A percentile compares a stretch with the other conserved stretches of the same genome.
Evolutionary conservation across 768 basidiomycete genomes (phyloP).

Genomic region (Termitomyces heimii): DNA sequence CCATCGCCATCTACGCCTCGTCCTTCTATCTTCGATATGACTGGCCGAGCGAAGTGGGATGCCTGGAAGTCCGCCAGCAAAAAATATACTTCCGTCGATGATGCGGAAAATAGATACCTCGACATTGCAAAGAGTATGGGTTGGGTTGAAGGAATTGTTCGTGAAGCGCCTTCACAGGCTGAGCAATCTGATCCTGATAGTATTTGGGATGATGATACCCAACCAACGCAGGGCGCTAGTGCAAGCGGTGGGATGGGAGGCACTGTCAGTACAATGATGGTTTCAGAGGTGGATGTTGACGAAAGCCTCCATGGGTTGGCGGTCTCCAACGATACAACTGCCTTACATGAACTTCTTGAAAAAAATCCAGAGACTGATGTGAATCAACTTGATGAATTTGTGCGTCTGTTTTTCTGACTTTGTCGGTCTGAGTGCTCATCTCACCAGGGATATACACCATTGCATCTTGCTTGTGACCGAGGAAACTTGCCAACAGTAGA

Average conservation of each 20-base stretch:
- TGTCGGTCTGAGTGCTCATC: background rate
- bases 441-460: slow-evolving; percentile 76
- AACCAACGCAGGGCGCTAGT: slow-evolving; percentile 19
- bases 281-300: slow-evolving; percentile 28
- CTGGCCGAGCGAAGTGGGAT: slow-evolving; percentile 84
- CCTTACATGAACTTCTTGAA: slow-evolving; percentile 38
- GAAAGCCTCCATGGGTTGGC: slow-evolving; percentile 56
- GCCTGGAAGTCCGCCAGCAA: slow-evolving; percentile 60
- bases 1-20: slow-evolving; percentile 46
- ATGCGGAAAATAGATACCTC: slow-evolving; percentile 62
- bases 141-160: slow-evolving; percentile 40
- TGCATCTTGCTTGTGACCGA: slow-evolving; percentile 85
- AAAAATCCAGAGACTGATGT: slow-evolving; percentile 39
- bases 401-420: slow-evolving; percentile 30
- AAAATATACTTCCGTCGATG: slow-evolving; percentile 34
- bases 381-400: slow-evolving; percentile 67
- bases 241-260: slow-evolving; percentile 49
- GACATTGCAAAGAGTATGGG: slow-evolving; percentile 64
- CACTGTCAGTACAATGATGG: slow-evolving; percentile 55
- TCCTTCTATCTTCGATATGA: slow-evolving; percentile 74
- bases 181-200: slow-evolving; percentile 21
- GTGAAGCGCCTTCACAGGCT: slow-evolving; percentile 4
- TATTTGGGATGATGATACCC: slow-evolving; percentile 41
- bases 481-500: slow-evolving; percentile 56
- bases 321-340: slow-evolving; percentile 45